Evolutionary conservation across 2,329 filamentous ascomycete species (phyloP).

Genomic region (Colletotrichum sp.): DNA sequence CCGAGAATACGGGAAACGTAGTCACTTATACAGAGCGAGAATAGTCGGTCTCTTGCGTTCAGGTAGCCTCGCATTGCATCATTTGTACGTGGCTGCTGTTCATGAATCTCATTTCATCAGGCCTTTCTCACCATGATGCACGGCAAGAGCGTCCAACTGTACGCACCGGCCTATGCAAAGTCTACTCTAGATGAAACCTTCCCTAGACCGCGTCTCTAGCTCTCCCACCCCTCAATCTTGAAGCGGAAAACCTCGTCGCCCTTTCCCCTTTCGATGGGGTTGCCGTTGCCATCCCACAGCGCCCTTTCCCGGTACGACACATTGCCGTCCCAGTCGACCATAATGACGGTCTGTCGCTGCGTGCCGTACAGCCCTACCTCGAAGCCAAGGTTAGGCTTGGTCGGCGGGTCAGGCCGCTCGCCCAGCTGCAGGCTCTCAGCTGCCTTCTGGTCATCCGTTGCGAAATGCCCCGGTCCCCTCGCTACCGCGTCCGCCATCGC

Average conservation of each 20-base stretch:
- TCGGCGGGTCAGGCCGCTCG: slow-evolving; percentile 31
- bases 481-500: slow-evolving; percentile 49
- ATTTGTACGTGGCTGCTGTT: not conserved
- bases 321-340: slow-evolving; percentile 68
- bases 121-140: not conserved
- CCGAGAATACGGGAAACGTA: not conserved
- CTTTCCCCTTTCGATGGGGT: slow-evolving; percentile 55
- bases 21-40: fast-evolving
- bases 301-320: slow-evolving; percentile 65
- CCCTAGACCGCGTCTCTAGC: not conserved
- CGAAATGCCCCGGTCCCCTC: slow-evolving; percentile 41
- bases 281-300: slow-evolving; percentile 64
- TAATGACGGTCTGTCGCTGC: slow-evolving; percentile 66
- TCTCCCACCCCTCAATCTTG: slow-evolving; percentile 59
- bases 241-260: slow-evolving; percentile 64
- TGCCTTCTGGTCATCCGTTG: slow-evolving; percentile 42
- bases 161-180: not conserved
- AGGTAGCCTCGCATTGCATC: not conserved
- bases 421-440: slow-evolving; percentile 33
- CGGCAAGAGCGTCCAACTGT: not conserved
- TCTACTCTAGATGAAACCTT: not conserved
- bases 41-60: not conserved
- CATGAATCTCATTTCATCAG: not conserved
- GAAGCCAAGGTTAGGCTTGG: slow-evolving; percentile 41
- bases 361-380: slow-evolving; percentile 69